Base-by-base conservation (phyloP, 1,139 yeast genomes). In the Suhomyces coccinellae region DNA sequence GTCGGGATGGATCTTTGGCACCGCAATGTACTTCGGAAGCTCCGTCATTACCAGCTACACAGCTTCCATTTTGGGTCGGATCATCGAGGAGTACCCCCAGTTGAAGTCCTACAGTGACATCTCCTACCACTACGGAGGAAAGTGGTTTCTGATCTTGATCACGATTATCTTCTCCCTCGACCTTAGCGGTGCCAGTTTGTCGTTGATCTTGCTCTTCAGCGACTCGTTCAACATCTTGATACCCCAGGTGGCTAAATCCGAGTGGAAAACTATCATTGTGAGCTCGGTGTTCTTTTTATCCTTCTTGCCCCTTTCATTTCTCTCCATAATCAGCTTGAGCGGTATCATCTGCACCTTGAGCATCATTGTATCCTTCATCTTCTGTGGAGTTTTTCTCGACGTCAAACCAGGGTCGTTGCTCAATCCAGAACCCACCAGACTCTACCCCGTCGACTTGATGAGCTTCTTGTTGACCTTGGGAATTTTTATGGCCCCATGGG, bases 401-500 rank as follows among this genome's bases (percentile, higher is more conserved):
- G 57, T 64, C 2, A 59, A 78, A 1, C 95, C 93, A 0, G 96
- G 95, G 0, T 85, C 95, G 0, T 67, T 87, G 35, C 52, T 82
- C 7, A 59, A 70, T 16, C 85, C 88, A 3, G 80, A 80, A 58
- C 37, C 52, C 2, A 69, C 76, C 0, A 66, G 71, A 43, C 46
- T 78, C 41, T 77, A 80, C 71, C 95, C 95, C 1, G 59, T 65
- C 11, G 70, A 74, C 36, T 61, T 71, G 52, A 63, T 65, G 28
- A 67, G 74, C 35, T 72, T 83, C 5, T 72, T 87, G 24, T 67
- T 86, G 31, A 76, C 89, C 5, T 73, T 86, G 50, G 95, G 95
- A 6, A 75, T 87, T 36, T 77, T 86, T 53, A 84, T 87, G 84
- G 87, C 95, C 8, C 91, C 93, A 13, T 87, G 93, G 87, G 95